Base-by-base conservation (phyloP, 306 rosid genomes). In the Arachis hypogaea region DNA sequence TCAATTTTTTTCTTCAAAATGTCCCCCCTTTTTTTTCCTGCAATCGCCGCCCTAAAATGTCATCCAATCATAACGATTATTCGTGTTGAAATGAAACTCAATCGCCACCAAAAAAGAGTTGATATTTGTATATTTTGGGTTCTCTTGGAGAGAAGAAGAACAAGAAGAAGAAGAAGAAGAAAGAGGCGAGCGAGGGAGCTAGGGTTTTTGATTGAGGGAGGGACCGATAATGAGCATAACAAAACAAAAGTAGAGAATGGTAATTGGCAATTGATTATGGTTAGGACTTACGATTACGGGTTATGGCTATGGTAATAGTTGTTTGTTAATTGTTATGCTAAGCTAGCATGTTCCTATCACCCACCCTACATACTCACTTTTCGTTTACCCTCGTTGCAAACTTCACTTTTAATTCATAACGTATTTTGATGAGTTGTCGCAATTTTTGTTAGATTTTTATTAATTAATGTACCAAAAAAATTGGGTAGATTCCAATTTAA, bases 21-120 rank as follows among this genome's bases (percentile, higher is more conserved):
- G 3, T 33, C 11, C 11, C 47, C 10, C 11, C 55, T 52, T 52
- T 22, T 22, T 22, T 22, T 22, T 22, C 28, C 28, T 22, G 28
- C 58, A 52, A 52, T 52, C 4, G 7, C 22, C 22, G 2, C 58
- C 58, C 2, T 4, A 12, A 52, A 12, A 14, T 14, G 58, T n/a
- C 0, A 74, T 45, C 76, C 65, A 66, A 81, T 63, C 82, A 83
- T 83, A 42, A 41, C 71, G 47, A 33, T 4, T 33, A 33, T 33
- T 52, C 58, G 58, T 5, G 14, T 52, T 14, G 58, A 52, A n/a
- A 50, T 11, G 56, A 10, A 50, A 50, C 2, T 50, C 14, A 50
- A 52, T 52, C 16, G 28, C 9, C 7, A 14, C 58, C 5, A n/a
- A 52, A 52, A 49, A 11, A 14, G 6, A 49, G 16, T 10, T 10